Evolutionary conservation across 331 rosid species (phyloP), one percentile per base, ranked within the genome.

Genomic region (Ulmus americana): DNA sequence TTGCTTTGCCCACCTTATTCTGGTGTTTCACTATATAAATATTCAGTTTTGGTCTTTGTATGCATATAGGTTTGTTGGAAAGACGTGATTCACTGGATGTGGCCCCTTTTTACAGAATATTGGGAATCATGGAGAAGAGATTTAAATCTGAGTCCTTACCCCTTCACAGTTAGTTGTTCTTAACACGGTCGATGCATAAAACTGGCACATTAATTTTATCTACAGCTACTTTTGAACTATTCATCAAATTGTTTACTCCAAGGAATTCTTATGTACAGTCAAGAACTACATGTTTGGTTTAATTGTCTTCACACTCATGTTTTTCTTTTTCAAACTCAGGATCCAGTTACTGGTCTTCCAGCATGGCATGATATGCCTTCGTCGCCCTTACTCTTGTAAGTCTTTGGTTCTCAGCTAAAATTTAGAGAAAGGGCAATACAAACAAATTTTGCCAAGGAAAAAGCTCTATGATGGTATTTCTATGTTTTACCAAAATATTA

Each of bases 51-150:
- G 14, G 9, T 56, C 57, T 54, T 67, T 65, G 50, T 40, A 28
- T 53, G 28, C 66, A 35, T 18, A 5, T 46, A 90, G 96, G 81
- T 90, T 50, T 75, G 88, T 69, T 86, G 96, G 96, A 76, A 82
- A 70, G 96, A 90, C 8, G 91, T 90, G 70, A 83, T 67, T 67
- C 96, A 90, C 64, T 90, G 96, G 96, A 81, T 90, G 95, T 90
- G 96, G 96, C 96, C 96, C 13, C 86, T 90, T 77, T 90, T 86
- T 79, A 81, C 83, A 11, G 91, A 84, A 57, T 52, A 76, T 63
- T 90, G 91, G 95, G 96, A 86, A 67, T 82, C 87, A 15, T 90
- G 96, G 96, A 82, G 96, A 79, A 63, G 58, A 65, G 84, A 77
- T 69, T 76, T 90, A 59, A 84, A 81, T 77, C 73, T 86, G 71